Conservation (phyloP, 2,329 filamentous ascomycete species). For the Sarocladium kiliense region DNA sequence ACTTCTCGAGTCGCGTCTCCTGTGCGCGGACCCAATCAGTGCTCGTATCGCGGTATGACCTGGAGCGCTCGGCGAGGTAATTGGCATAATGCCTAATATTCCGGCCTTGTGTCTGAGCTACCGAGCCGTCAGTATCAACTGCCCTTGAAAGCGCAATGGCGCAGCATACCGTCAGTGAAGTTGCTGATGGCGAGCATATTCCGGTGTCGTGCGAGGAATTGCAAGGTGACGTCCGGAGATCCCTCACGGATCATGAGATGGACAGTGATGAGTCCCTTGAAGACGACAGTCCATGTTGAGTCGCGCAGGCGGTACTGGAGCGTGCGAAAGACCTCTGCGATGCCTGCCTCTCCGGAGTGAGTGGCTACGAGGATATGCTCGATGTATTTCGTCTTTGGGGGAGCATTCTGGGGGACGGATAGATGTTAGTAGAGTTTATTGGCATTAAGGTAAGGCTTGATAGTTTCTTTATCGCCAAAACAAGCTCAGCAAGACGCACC, state of each 20-base stretch:
- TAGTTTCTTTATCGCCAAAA: too few relatives aligned
- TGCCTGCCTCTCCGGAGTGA: conserved; percentile 87
- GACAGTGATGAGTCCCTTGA: conserved; percentile 93
- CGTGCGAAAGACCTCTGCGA: conserved; percentile 91
- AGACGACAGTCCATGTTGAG: conserved; percentile 99
- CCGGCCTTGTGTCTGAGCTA: conserved; percentile 88
- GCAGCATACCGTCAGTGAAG: conserved; percentile 78
- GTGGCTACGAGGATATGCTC: conserved; percentile 96
- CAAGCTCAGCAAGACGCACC: conserved; percentile 39
- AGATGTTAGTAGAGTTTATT: not conserved
- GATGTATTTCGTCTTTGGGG: conserved; percentile 98
- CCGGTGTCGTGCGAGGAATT: conserved; percentile 57
- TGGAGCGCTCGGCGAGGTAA: conserved; percentile 78
- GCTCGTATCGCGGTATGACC: conserved; percentile 77
- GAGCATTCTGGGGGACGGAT: conserved; percentile 63
- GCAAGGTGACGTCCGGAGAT: conserved; percentile 79
- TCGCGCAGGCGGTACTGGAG: conserved; percentile 85
- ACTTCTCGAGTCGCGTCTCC: conserved; percentile 75
- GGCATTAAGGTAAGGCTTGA: too few relatives aligned
- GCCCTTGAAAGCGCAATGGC: too few relatives aligned
- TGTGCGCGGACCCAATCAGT: conserved; percentile 84
- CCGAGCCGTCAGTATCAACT: not conserved
- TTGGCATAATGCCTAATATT: conserved; percentile 91
- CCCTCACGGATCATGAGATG: conserved; percentile 98
- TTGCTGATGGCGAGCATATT: conserved; percentile 81